Percentiles rank a stretch among this genome's conserved stretches.
These are phyloP conservation scores for Cercophora scortea DNA, from an alignment of 495 filamentous ascomycete genomes.

Conservation along the genomic window DNA sequence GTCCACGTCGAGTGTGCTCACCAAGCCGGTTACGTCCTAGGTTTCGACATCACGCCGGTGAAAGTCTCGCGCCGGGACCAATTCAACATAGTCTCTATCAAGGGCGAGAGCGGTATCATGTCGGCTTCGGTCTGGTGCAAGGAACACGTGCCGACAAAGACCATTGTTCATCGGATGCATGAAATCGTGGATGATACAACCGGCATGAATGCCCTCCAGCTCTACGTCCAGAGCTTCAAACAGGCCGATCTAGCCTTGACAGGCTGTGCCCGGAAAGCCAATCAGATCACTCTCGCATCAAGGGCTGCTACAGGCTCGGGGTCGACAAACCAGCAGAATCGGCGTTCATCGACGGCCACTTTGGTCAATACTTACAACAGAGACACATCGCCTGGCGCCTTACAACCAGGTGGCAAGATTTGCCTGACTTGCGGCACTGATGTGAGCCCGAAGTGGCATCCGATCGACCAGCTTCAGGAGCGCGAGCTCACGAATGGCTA, in stretches of 20 bases:
- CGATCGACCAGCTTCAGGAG: constrained; percentile 32
- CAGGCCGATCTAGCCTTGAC: constrained; percentile 86
- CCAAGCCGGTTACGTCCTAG: constrained; percentile 70
- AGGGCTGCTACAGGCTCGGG: constrained; percentile 23
- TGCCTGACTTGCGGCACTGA: constrained; percentile 52
- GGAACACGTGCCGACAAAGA: constrained; percentile 63
- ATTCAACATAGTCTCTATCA: constrained; percentile 63
- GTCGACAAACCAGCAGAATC: constrained; percentile 14
- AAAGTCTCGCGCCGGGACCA: constrained; percentile 78
- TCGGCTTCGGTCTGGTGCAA: constrained; percentile 84
- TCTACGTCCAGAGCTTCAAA: constrained; percentile 83
- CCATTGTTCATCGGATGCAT: constrained; percentile 65
- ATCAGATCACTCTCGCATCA: constrained; percentile 32
- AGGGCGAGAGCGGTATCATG: constrained; percentile 67
- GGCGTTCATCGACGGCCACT: constrained; percentile 31
- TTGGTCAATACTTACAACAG: constrained; percentile 18
- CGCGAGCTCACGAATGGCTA: constrained; percentile 35
- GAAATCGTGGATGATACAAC: constrained; percentile 54
- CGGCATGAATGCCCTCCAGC: constrained; percentile 67
- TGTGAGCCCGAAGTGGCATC: constrained; percentile 56
- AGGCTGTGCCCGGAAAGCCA: constrained; percentile 84
- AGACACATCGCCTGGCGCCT: constrained; percentile 5
- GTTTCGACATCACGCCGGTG: constrained; percentile 84
- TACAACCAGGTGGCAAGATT: constrained; percentile 32
- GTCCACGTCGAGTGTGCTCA: constrained; percentile 90